Percentiles rank a stretch among this genome's conserved stretches.
phyloP scores from a whole-genome alignment of 352 stramenopile genomes.

The Phytophthora quininea region DNA sequence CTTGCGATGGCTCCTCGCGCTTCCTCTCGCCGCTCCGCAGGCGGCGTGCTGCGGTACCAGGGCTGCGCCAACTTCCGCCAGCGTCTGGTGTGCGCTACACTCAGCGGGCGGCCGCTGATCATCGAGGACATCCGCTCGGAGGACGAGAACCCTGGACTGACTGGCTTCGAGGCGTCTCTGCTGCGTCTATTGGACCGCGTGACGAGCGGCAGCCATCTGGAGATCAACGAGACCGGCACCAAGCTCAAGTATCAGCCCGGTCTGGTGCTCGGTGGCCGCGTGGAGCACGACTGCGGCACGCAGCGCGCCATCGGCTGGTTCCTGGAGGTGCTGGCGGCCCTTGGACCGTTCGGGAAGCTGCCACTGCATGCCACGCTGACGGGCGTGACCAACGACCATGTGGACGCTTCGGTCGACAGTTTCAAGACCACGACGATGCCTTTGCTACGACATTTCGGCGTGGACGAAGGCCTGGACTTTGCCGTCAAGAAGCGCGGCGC shows the following conservation, averaged over 20 bases:
- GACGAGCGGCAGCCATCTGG: constrained; percentile 97
- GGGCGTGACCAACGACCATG: constrained; percentile 96
- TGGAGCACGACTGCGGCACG: constrained; percentile 95
- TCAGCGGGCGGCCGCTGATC: constrained; percentile 92
- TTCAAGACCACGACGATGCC: constrained; percentile 95
- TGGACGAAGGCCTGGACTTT: constrained; percentile 90
- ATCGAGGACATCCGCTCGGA: constrained; percentile 96
- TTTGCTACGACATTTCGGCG: constrained; percentile 95
- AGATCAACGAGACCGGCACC: constrained; percentile 99
- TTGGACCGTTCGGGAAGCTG: constrained; percentile 98
- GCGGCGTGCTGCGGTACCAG: constrained; percentile 62
- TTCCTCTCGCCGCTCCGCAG: constrained; percentile 12
- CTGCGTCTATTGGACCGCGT: constrained; percentile 96
- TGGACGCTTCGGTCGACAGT: constrained; percentile 93
- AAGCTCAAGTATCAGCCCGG: constrained; percentile 97
- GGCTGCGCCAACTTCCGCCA: constrained; percentile 94
- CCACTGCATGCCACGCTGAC: constrained; percentile 93
- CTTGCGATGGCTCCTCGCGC: constrained; percentile 17
- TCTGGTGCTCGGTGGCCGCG: constrained; percentile 94
- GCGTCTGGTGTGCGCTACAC: constrained; percentile 91
- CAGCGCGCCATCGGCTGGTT: constrained; percentile 97
- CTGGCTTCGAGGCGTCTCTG: constrained; percentile 97
- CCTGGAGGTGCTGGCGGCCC: constrained; percentile 96
- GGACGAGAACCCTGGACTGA: constrained; percentile 94
- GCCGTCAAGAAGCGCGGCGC: constrained; percentile 94